Evolutionary conservation across 179 eudicot species (phyloP).

Genomic region (Spergularia azorica): DNA sequence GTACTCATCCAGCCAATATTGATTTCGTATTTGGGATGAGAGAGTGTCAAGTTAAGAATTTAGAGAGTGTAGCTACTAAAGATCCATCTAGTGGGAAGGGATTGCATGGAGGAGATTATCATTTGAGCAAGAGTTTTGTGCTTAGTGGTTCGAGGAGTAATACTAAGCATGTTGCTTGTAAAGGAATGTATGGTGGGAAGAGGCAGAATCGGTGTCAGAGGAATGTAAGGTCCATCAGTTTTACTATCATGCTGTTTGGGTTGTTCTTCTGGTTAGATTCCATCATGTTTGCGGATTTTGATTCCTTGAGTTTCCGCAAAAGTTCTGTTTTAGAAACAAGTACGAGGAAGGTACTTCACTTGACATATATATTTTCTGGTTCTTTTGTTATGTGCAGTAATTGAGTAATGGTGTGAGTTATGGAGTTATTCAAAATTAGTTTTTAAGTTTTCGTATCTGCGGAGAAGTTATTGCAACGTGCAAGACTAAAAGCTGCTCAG

Average conservation of each 20-base stretch:
- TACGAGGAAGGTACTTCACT: constrained; percentile 44
- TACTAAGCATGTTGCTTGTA: constrained; percentile 33
- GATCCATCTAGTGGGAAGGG: constrained; percentile 48
- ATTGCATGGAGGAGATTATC: constrained; percentile 37
- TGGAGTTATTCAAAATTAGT: neutral
- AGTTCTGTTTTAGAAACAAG: constrained; percentile 29
- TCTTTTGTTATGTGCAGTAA: neutral
- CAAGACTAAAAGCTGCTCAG: neutral
- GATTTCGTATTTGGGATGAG: constrained; percentile 39
- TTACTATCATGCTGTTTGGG: constrained; percentile 50
- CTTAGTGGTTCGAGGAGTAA: constrained; percentile 45
- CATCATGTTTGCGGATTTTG: constrained; percentile 50
- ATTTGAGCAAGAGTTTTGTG: constrained; percentile 40
- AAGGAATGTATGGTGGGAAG: constrained; percentile 53
- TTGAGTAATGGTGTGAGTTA: too few species aligned
- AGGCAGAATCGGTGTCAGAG: constrained; percentile 53
- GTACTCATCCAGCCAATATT: constrained; percentile 30
- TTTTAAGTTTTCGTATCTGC: neutral
- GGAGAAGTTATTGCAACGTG: neutral
- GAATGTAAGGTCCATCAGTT: constrained; percentile 46
- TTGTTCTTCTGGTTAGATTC: constrained; percentile 73
- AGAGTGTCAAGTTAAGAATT: constrained; percentile 35
- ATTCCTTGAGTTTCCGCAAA: constrained; percentile 35
- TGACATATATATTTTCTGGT: neutral
- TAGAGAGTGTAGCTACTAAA: constrained; percentile 30